Evolutionary conservation across 1,139 yeast species (phyloP), one percentile per base, ranked within the genome.

Genomic region (Zhuliangozyma blackwelliae): DNA sequence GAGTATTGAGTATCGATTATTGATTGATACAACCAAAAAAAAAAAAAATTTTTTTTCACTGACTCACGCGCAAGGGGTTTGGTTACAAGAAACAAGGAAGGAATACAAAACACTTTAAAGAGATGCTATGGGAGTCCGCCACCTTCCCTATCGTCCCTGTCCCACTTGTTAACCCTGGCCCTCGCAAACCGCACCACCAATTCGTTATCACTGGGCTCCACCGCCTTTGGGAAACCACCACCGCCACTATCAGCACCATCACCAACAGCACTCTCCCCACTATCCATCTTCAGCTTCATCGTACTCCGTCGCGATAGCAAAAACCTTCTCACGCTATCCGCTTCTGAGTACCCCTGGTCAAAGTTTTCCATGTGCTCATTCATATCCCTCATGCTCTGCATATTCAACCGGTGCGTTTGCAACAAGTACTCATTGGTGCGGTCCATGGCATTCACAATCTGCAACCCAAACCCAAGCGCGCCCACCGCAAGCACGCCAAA

Each of bases 261-360:
- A 22, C 11, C 31, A 5, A 7, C 6, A 37, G 29, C 32, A 39
- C 48, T 48, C 5, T 43, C 43, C 8, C 40, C 46, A n/a, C 50
- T 48, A n/a, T 52, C 59, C n/a, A 48, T 40, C 21, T 51, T 50
- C 20, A 49, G 45, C 25, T 28, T 35, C 34, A 60, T 44, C 0
- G 55, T 52, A 13, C 67, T 54, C 21, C 85, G 59, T 51, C 92
- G 63, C 45, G 77, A 77, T 65, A 82, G 68, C 40, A 83, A 57
- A 48, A 84, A 80, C 41, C 83, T 60, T 44, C 76, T 68, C 27
- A 83, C 55, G 35, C 88, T 56, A 28, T 53, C 52, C 25, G 60
- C 53, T 32, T 55, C 46, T 5, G 52, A 46, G 13, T 42, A 34
- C 8, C 72, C 69, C 11, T 62, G 65, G 10, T 79, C 85, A 28